Base-by-base conservation (phyloP, 805 yeast species). In the Lipomyces japonicus region DNA sequence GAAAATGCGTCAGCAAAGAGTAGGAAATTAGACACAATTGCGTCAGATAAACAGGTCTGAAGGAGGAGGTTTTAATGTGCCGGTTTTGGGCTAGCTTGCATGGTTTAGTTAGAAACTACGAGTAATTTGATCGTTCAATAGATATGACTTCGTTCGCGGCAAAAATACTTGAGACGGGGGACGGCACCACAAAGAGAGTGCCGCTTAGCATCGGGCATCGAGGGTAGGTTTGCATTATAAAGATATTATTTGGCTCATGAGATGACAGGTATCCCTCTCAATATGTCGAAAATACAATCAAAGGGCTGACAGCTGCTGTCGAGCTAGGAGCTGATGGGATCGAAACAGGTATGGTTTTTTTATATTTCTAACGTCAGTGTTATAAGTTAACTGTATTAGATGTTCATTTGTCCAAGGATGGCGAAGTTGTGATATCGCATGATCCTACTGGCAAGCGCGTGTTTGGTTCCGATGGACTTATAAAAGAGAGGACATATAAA, bases 361-460 rank as follows among this genome's bases (percentile, higher is more conserved):
- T 14, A 28, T 12, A 28, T 12, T 7, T 28, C 12, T 7, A 28
- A 12, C 10, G 12, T 12, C 12, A 7, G 7, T 28, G 10, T 28
- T 7, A 28, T 28, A 28, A 7, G 31, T 28, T 12, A 7, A 34
- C 6, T 34, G 37, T 26, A 24, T 10, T 41, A 16, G 62, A 80
- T 59, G 64, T 80, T 26, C 84, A 79, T 59, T 69, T 78, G 52
- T 68, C 81, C 0, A 58, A 61, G 2, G 85, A 80, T 59, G 77
- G 77, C n/a, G 68, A 69, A 3, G 73, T 79, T 2, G 78, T 80
- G 18, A 68, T 80, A 42, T 75, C 75, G 53, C 85, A 80, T 57
- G 84, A 80, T 51, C 66, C 73, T 3, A 65, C 62, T 42, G 72
- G 82, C 0, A 75, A 73, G 3, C 71, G 84, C 46, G 70, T 73